phyloP scores from a whole-genome alignment of 192 early-diverging fungal species.

The Coemansia aciculifera region DNA sequence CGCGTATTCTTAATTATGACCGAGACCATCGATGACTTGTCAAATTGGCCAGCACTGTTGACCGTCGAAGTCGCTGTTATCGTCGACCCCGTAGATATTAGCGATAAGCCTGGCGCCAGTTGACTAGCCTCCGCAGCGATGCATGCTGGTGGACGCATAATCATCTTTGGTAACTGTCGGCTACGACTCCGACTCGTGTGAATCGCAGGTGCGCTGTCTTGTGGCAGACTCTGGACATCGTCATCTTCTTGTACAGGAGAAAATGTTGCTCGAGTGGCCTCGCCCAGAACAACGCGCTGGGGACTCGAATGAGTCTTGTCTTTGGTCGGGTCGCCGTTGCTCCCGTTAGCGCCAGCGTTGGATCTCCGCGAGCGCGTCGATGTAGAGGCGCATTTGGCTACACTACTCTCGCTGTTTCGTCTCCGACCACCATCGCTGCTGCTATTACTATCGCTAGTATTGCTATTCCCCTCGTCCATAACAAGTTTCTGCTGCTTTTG shows the following conservation, averaged over 20 bases:
- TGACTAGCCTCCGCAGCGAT: neutral
- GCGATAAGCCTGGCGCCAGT: neutral
- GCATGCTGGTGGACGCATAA: neutral
- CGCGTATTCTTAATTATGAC: neutral
- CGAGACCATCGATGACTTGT: neutral
- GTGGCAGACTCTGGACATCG: neutral
- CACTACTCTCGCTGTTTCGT: conserved; percentile 2
- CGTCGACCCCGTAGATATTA: conserved; percentile 7
- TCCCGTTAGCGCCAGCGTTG: neutral
- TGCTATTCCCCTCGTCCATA: conserved; percentile 7
- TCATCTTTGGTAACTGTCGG: neutral
- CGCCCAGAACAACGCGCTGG: neutral
- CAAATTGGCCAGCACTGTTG: neutral
- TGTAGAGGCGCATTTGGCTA: neutral
- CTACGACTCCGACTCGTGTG: neutral
- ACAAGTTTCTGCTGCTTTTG: neutral
- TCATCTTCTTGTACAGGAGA: neutral
- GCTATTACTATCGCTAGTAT: conserved; percentile 1
- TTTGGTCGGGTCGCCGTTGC: neutral
- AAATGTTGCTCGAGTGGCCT: neutral
- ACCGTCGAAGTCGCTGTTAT: neutral
- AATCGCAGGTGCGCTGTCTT: neutral
- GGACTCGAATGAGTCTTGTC: neutral
- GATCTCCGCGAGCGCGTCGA: neutral
- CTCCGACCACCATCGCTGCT: conserved; percentile 14